Percentiles rank a stretch among this genome's conserved stretches.
These are phyloP conservation scores for Testicularia cyperi DNA, from an alignment of 1,284 basidiomycete species.

Conservation along the genomic window DNA sequence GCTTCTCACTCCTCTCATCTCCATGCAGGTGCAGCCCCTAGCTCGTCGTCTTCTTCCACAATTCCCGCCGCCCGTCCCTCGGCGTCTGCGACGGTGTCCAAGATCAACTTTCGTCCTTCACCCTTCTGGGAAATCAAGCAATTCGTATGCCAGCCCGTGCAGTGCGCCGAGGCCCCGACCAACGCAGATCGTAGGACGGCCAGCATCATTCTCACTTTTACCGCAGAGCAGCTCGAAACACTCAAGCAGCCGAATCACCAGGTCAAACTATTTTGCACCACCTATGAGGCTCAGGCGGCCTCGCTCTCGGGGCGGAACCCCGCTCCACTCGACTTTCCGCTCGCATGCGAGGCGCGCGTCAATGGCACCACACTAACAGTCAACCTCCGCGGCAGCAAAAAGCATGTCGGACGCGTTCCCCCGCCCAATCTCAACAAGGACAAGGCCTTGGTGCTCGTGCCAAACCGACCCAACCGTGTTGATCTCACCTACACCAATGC, in stretches of 20 bases:
- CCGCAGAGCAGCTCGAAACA: conserved; percentile 21
- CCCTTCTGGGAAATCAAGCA: conserved; percentile 51
- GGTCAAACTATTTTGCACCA: conserved; percentile 49
- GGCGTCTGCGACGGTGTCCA: no score
- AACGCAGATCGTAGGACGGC: conserved; percentile 39
- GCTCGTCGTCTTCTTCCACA: no score
- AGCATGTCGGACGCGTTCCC: conserved; percentile 46
- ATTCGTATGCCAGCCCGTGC: conserved; percentile 38
- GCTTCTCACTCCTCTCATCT: no score
- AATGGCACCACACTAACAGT: conserved; percentile 36
- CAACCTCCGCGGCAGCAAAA: conserved; percentile 54
- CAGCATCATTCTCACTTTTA: conserved; percentile 27
- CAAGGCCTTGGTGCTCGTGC: conserved; percentile 10
- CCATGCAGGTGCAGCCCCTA: no score
- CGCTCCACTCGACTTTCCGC: conserved; percentile 52
- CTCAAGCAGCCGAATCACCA: conserved; percentile 28
- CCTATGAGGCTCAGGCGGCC: conserved; percentile 41
- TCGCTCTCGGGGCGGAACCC: conserved; percentile 22
- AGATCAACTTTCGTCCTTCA: conserved; percentile 44
- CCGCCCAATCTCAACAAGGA: conserved; percentile 57
- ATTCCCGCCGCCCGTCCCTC: no score
- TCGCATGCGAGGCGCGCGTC: conserved; percentile 49
- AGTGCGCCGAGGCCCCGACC: conserved; percentile 40
- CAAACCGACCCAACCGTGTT: conserved; percentile 37
- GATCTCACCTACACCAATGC: conserved; percentile 52